Conservation (phyloP, 1,284 basidiomycete genomes). For the Agroathelia rolfsii region DNA sequence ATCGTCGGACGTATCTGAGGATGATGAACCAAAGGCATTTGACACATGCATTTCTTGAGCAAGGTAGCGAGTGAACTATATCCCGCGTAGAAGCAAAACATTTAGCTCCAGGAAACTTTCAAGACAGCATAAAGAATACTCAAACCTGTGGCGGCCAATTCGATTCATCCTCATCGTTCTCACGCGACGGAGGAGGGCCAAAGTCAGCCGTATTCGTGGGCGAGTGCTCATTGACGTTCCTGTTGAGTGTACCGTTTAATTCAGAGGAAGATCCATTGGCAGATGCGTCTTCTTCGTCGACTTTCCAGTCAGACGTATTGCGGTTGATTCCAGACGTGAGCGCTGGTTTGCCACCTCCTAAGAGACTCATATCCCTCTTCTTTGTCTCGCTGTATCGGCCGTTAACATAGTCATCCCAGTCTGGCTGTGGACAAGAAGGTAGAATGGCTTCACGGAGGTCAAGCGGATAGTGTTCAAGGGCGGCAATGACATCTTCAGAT, state of each 20-base stretch:
- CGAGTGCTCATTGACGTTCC: slow-evolving; percentile 32
- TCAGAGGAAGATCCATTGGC: slow-evolving; percentile 17
- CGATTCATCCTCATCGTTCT: slow-evolving; percentile 33
- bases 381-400: slow-evolving; percentile 83
- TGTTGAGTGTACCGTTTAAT: slow-evolving; percentile 47
- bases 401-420: slow-evolving; percentile 83
- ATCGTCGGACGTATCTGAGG: slow-evolving; percentile 45
- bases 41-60: slow-evolving; percentile 60
- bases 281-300: slow-evolving; percentile 55
- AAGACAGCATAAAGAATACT: slow-evolving; percentile 7
- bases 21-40: slow-evolving; percentile 45
- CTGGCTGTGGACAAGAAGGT: slow-evolving; percentile 62
- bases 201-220: slow-evolving; percentile 55
- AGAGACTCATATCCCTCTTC: slow-evolving; percentile 63
- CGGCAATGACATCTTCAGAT: slow-evolving; percentile 80
- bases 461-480: slow-evolving; percentile 77
- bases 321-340: slow-evolving; percentile 30
- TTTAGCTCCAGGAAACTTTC: too few species aligned
- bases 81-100: too few species aligned
- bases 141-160: slow-evolving; percentile 49
- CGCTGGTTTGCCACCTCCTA: slow-evolving; percentile 77
- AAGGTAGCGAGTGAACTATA: slow-evolving; percentile 65
- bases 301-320: slow-evolving; percentile 47
- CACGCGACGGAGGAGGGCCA: slow-evolving; percentile 42
- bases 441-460: slow-evolving; percentile 63